phyloP scores from a whole-genome alignment of 2,329 filamentous ascomycete species.

The Aspergillus ibericus region DNA sequence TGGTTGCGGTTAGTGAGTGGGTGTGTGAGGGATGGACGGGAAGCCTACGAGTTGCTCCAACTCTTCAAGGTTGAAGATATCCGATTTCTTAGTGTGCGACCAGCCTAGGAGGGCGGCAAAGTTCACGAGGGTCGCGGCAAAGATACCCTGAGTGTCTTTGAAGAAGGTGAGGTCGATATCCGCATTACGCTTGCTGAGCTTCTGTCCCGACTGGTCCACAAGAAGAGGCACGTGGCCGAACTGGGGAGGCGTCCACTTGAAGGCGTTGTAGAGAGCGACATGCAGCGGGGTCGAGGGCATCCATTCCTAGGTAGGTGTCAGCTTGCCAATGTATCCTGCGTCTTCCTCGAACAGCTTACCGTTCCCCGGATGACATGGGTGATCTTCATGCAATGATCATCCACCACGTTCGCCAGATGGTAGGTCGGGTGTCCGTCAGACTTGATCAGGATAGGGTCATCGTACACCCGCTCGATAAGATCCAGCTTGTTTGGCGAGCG shows the following conservation, averaged over 20 bases:
- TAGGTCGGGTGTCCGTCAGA: constrained; percentile 92
- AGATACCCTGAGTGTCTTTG: constrained; percentile 57
- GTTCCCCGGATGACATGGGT: constrained; percentile 92
- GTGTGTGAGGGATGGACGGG: not conserved
- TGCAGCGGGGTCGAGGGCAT: constrained; percentile 87
- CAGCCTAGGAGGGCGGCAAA: constrained; percentile 85
- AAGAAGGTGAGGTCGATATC: constrained; percentile 62
- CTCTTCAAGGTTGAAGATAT: constrained; percentile 69
- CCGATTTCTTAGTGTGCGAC: constrained; percentile 67
- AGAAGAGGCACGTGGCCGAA: constrained; percentile 81
- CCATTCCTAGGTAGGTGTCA: constrained; percentile 70
- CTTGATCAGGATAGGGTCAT: constrained; percentile 89
- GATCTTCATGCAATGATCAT: constrained; percentile 93
- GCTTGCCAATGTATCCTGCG: not conserved
- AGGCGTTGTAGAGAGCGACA: constrained; percentile 71
- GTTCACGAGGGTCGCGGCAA: constrained; percentile 68
- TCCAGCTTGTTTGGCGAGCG: constrained; percentile 50
- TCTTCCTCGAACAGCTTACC: constrained; percentile 45
- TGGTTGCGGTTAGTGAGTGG: constrained; percentile 31
- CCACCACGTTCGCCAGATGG: constrained; percentile 94
- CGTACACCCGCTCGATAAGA: constrained; percentile 55
- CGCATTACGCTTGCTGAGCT: constrained; percentile 83
- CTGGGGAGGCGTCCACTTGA: constrained; percentile 70
- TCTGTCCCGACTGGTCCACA: constrained; percentile 66
- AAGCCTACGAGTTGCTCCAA: constrained; percentile 66